A percentile compares a stretch with the other conserved stretches of the same genome.
These are phyloP conservation scores for Ciborinia camelliae DNA, from an alignment of 2,329 filamentous ascomycete species.

Conservation along the genomic window DNA sequence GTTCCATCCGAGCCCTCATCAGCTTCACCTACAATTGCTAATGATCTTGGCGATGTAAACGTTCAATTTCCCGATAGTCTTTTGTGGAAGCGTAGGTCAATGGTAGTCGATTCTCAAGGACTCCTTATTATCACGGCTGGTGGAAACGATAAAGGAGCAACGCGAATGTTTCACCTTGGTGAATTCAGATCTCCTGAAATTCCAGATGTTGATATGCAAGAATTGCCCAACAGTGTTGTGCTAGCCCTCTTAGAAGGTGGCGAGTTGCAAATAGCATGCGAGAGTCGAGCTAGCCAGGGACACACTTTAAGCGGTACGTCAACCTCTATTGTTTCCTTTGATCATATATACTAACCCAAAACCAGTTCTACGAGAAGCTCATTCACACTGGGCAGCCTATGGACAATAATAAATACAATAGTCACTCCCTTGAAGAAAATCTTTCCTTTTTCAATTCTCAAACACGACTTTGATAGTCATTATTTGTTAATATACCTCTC, in stretches of 20 bases:
- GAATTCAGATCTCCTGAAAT: constrained; percentile 78
- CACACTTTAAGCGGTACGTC: constrained; percentile 46
- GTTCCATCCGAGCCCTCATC: constrained; percentile 35
- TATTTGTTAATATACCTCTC: constrained; percentile 12
- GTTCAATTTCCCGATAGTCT: constrained; percentile 96
- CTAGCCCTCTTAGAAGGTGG: constrained; percentile 60
- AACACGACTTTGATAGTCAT: constrained; percentile 14
- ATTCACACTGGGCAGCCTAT: constrained; percentile 31
- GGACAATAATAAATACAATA: constrained; percentile 25
- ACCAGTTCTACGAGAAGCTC: constrained; percentile 33
- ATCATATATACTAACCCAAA: constrained; percentile 20
- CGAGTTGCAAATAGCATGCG: constrained; percentile 62
- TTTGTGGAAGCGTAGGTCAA: constrained; percentile 90
- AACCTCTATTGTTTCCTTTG: background rate
- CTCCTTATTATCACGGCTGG: constrained; percentile 69
- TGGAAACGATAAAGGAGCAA: constrained; percentile 45
- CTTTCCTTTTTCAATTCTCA: background rate
- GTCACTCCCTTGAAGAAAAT: constrained; percentile 9
- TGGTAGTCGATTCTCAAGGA: constrained; percentile 80
- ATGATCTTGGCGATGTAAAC: constrained; percentile 71
- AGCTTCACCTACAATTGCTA: constrained; percentile 31
- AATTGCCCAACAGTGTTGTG: constrained; percentile 80
- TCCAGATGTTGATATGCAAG: constrained; percentile 87
- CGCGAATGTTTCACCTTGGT: constrained; percentile 79
- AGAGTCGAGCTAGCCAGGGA: constrained; percentile 56